Conservation (phyloP, 208 protist genomes). For the Crithidia expoeki region DNA sequence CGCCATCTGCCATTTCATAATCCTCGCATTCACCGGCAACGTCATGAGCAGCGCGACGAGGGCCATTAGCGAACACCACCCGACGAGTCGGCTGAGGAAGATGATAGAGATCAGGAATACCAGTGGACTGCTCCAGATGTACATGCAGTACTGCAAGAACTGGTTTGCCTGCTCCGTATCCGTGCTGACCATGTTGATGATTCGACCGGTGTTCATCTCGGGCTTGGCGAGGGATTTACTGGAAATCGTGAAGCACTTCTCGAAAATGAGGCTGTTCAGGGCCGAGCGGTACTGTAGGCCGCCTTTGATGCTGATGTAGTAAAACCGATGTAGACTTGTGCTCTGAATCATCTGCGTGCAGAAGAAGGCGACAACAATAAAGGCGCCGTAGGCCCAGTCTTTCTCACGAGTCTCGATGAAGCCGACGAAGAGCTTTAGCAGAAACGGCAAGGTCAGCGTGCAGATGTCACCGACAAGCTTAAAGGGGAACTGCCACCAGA, state of each 20-base stretch:
- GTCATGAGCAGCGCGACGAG: too few species aligned
- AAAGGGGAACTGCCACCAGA: constrained; percentile 48
- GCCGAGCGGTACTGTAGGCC: constrained; percentile 60
- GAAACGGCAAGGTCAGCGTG: constrained; percentile 41
- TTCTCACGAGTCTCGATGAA: constrained; percentile 35
- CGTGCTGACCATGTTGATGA: constrained; percentile 79
- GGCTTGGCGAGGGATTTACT: constrained; percentile 45
- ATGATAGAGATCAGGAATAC: constrained; percentile 58
- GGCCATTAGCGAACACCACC: constrained; percentile 60
- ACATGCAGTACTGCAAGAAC: constrained; percentile 71
- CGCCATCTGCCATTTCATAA: too few species aligned
- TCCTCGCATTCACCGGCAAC: too few species aligned
- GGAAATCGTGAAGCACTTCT: constrained; percentile 68
- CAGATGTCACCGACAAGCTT: constrained; percentile 52
- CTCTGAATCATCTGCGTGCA: constrained; percentile 37
- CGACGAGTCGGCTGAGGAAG: constrained; percentile 58
- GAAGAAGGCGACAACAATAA: constrained; percentile 41
- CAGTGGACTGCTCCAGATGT: constrained; percentile 68
- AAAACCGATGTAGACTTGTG: constrained; percentile 55
- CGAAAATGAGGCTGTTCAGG: constrained; percentile 69
- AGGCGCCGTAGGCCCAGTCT: constrained; percentile 22
- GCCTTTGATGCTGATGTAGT: constrained; percentile 52
- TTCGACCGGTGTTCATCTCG: constrained; percentile 67
- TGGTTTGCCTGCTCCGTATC: constrained; percentile 45
- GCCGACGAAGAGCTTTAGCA: constrained; percentile 49